Conservation (phyloP, 225 moss, liverwort and hornwort genomes). For the Sphagnum contortum region DNA sequence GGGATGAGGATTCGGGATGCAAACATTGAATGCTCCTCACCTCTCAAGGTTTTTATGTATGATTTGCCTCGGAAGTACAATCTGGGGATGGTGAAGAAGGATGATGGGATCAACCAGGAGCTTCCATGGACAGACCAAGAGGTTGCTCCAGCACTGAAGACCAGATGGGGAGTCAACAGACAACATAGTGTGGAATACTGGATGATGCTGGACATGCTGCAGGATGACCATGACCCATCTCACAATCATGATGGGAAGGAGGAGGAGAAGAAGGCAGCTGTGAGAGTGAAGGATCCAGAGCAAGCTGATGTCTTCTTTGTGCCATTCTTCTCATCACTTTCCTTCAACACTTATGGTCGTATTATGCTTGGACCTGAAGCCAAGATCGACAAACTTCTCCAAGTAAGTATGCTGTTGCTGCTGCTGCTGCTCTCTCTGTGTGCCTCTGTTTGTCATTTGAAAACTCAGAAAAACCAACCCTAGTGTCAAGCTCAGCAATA, state of each 20-base stretch:
- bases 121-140: conserved; percentile 53
- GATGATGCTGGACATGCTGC: conserved; percentile 67
- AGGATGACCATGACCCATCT: conserved; percentile 12
- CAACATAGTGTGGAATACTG: conserved; percentile 95
- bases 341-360: conserved; percentile 44
- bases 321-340: conserved; percentile 80
- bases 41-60: conserved; percentile 64
- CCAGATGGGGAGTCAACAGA: conserved; percentile 41
- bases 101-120: conserved; percentile 31
- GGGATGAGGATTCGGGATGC: background rate
- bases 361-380: conserved; percentile 41
- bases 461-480: too few relatives aligned
- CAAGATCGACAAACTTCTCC: conserved; percentile 37
- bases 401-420: conserved; percentile 28
- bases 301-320: conserved; percentile 92
- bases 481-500: too few relatives aligned
- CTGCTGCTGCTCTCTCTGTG: too few relatives aligned
- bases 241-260: background rate
- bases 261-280: conserved; percentile 27
- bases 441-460: too few relatives aligned
- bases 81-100: conserved; percentile 44
- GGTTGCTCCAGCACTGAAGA: conserved; percentile 40
- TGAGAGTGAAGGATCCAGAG: conserved; percentile 56
- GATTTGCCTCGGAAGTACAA: conserved; percentile 74
- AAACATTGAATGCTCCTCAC: conserved; percentile 1